Evolutionary conservation across 352 stramenopile species (phyloP).

Genomic region (Globisporangium lucens): DNA sequence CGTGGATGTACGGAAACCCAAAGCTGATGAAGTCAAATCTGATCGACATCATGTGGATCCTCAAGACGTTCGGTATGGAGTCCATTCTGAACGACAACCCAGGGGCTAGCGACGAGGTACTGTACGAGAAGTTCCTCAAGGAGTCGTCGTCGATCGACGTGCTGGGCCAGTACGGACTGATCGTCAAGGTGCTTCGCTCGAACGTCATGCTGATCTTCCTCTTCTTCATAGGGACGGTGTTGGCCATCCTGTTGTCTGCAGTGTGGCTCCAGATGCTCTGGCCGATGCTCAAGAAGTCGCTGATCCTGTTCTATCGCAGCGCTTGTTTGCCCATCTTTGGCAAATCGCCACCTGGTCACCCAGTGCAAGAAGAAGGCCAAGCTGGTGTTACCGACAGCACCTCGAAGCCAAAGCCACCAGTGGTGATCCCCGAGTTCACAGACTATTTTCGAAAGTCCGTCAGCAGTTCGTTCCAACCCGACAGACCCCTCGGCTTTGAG

Average conservation of each 20-base stretch:
- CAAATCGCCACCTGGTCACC: neutral
- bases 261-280: constrained; percentile 38
- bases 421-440: constrained; percentile 65
- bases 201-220: constrained; percentile 80
- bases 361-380: neutral
- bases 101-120: constrained; percentile 14
- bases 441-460: constrained; percentile 67
- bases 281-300: constrained; percentile 1
- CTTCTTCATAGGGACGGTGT: constrained; percentile 43
- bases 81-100: neutral
- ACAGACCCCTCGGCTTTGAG: constrained; percentile 51
- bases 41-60: neutral
- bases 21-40: constrained; percentile 25
- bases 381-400: neutral
- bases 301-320: neutral
- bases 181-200: constrained; percentile 66
- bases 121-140: constrained; percentile 3
- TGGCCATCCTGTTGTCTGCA: constrained; percentile 54
- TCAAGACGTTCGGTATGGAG: neutral
- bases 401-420: neutral
- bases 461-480: constrained; percentile 31
- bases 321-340: constrained; percentile 1
- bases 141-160: constrained; percentile 28
- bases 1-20: constrained; percentile 81
- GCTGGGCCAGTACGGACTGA: constrained; percentile 43